Evolutionary conservation across 140 eudicot genomes (phyloP).

Genomic region (Ambrosia hybrid): DNA sequence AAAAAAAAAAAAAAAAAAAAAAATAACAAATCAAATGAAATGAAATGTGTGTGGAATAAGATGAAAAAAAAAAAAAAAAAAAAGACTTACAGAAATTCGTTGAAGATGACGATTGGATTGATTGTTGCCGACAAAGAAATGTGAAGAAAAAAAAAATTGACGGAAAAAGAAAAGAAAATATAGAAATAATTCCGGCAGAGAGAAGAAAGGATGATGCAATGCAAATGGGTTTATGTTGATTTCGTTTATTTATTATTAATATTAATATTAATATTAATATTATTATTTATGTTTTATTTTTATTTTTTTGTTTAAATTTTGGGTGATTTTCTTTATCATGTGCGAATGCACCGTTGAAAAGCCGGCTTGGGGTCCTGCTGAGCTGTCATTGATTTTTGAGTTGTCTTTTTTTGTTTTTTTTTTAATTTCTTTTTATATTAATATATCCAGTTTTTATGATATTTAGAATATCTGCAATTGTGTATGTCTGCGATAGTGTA

Average conservation of each 20-base stretch:
- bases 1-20: no score
- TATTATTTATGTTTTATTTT: no score
- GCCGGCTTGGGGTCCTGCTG: constrained; percentile 37
- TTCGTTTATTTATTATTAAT: not conserved
- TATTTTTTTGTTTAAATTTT: not conserved
- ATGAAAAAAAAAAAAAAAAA: no score
- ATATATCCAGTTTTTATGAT: not conserved
- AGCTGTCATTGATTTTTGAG: constrained; percentile 30
- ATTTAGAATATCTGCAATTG: no score
- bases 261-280: no score
- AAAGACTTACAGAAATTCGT: constrained; percentile 23
- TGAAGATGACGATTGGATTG: constrained; percentile 26
- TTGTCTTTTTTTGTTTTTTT: not conserved
- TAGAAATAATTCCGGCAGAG: constrained; percentile 30
- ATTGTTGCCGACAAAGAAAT: constrained; percentile 21
- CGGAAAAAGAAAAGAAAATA: not conserved
- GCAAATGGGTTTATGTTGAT: constrained; percentile 31
- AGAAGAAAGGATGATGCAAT: not conserved
- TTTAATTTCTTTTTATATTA: not conserved
- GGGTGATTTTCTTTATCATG: constrained; percentile 23
- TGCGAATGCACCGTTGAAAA: constrained; percentile 28
- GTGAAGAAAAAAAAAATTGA: not conserved
- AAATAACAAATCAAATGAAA: no score
- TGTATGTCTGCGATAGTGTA: no score
- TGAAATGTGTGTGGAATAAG: constrained; percentile 4